phyloP scores from a whole-genome alignment of 208 protist genomes.

The Polymyxa betae region DNA sequence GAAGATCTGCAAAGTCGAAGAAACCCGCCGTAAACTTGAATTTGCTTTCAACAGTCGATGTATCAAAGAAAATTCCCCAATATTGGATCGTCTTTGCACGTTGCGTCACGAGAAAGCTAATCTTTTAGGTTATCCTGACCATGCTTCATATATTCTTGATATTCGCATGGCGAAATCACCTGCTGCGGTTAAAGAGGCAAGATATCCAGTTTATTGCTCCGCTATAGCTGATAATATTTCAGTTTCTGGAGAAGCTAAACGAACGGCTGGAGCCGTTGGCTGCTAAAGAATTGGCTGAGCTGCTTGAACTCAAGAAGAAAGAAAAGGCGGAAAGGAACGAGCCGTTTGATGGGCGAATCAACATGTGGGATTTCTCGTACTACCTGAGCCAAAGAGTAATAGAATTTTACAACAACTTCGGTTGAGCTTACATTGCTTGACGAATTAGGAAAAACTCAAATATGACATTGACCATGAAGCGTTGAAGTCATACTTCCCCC shows the following conservation, averaged over 20 bases:
- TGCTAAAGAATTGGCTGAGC: not conserved
- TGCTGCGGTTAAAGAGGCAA: not conserved
- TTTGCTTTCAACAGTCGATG: constrained; percentile 50
- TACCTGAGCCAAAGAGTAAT: not conserved
- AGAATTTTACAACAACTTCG: not conserved
- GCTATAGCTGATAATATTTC: not conserved
- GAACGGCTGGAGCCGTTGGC: not conserved
- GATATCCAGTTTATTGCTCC: not conserved
- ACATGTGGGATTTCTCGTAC: constrained; percentile 49
- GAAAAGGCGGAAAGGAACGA: not conserved
- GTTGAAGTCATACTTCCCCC: constrained; percentile 45
- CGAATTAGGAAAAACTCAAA: not conserved
- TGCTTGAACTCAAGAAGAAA: constrained; percentile 41
- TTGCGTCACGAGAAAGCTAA: constrained; percentile 54
- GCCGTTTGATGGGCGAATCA: constrained; percentile 54
- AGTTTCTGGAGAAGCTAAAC: constrained; percentile 31
- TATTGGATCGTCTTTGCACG: not conserved
- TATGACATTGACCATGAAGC: constrained; percentile 48
- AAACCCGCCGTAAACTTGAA: not conserved
- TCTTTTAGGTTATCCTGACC: constrained; percentile 42
- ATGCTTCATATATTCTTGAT: constrained; percentile 46
- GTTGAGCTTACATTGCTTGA: not conserved
- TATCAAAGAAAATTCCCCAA: not conserved
- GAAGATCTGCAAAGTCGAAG: constrained; percentile 51
- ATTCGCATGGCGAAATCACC: constrained; percentile 54